Evolutionary conservation across 176 grass and related monocot species (phyloP), one percentile per base, ranked within the genome.

Genomic region (Oryza punctata): DNA sequence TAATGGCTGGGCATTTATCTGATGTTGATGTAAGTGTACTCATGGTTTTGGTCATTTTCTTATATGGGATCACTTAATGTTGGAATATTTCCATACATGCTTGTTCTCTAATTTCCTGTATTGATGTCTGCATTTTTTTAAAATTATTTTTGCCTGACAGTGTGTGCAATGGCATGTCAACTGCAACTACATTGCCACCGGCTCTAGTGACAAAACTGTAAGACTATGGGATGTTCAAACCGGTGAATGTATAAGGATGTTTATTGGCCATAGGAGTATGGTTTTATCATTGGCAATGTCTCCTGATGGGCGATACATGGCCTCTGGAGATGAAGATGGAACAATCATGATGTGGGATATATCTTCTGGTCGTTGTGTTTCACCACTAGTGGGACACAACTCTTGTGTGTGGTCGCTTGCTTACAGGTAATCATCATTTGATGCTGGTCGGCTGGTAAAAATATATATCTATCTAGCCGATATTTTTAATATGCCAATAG

Each of bases 91-190:
- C 18, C n/a, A 4, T 61, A 4, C 19, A 23, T 61, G n/a, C 57
- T 24, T 61, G 10, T 61, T 61, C 8, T 24, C 57, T 61, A 24
- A 10, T 24, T 21, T 4, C 57, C 18, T 60, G 7, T n/a, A 24
- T 61, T 24, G 57, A 61, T 61, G 57, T 33, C 15, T 78, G 10
- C 57, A n/a, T 82, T 54, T 85, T 57, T 78, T 26, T 60, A 52
- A 72, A 64, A 72, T 79, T 45, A 65, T 33, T 54, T 85, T 72
- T 94, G 12, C 75, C 24, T 73, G n/a, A 88, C 85, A 98, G 96
- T 98, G 96, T 90, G 93, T 98, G 60, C 93, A 98, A 59, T 98
- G 93, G 96, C 96, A 98, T 92, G 85, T 91, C 78, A 98, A 95
- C 84, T 95, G 93, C 85, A 98, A 98, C 74, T 98, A 98, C 75